Evolutionary conservation across 1,139 yeast species (phyloP).

Genomic region (Protomyces lactucae-debilis): DNA sequence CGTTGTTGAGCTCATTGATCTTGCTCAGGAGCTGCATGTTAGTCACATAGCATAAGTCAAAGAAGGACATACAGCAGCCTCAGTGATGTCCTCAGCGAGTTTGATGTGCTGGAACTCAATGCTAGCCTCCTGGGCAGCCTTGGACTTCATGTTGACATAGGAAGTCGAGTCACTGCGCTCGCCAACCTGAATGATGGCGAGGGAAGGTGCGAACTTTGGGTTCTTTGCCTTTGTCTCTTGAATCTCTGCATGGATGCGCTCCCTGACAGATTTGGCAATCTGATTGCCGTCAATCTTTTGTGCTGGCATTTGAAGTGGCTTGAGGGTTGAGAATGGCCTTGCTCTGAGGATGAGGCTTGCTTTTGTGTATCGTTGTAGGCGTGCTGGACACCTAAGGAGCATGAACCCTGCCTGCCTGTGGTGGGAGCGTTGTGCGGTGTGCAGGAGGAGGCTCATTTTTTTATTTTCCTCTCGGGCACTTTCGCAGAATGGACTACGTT

Average conservation of each 20-base stretch:
- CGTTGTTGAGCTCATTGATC: conserved; percentile 61
- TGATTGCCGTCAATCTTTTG: conserved; percentile 26
- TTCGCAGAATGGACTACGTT: too few relatives aligned
- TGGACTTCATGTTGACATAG: conserved; percentile 90
- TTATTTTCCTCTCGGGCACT: too few relatives aligned
- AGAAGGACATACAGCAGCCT: conserved; percentile 36
- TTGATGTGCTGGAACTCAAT: conserved; percentile 66
- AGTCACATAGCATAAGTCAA: not conserved
- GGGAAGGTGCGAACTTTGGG: conserved; percentile 58
- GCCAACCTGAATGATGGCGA: conserved; percentile 88
- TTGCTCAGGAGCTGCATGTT: conserved; percentile 50
- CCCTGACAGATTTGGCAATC: conserved; percentile 31
- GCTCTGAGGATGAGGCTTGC: not conserved
- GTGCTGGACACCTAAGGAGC: conserved; percentile 1
- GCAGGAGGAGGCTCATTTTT: too few relatives aligned
- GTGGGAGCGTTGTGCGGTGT: too few relatives aligned
- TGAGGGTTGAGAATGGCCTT: not conserved
- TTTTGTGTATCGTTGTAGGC: not conserved
- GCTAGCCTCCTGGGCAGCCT: conserved; percentile 64
- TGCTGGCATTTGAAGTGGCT: conserved; percentile 17
- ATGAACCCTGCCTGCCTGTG: not conserved
- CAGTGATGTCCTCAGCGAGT: conserved; percentile 53
- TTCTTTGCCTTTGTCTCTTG: conserved; percentile 27
- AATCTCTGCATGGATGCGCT: conserved; percentile 30
- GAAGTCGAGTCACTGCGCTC: conserved; percentile 83